Conservation (phyloP, 2,329 filamentous ascomycete genomes). For the Penicillium hordei region DNA sequence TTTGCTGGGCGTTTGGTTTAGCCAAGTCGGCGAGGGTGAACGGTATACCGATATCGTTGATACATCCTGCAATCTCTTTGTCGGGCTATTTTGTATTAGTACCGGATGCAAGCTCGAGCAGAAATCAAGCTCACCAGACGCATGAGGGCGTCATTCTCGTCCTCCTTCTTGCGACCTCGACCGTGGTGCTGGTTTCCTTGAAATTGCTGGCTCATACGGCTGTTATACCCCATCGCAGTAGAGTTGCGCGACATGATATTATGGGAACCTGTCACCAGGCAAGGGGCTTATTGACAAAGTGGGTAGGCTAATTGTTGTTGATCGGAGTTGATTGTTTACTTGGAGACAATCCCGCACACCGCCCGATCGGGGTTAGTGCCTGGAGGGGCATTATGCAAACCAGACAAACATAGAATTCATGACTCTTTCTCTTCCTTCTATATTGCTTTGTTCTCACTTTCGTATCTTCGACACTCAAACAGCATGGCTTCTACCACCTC, state of each 20-base stretch:
- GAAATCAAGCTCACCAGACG: slow-evolving; percentile 48
- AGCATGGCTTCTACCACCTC: slow-evolving; percentile 33
- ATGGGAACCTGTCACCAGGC: neutral
- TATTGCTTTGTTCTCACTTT: slow-evolving; percentile 7
- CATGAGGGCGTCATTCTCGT: slow-evolving; percentile 59
- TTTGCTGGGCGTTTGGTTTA: slow-evolving; percentile 90
- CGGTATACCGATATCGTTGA: slow-evolving; percentile 91
- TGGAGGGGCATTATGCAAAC: slow-evolving; percentile 39
- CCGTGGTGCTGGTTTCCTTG: slow-evolving; percentile 50
- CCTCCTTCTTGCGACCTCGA: slow-evolving; percentile 55
- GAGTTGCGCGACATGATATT: slow-evolving; percentile 7
- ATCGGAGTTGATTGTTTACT: slow-evolving; percentile 38
- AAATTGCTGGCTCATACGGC: slow-evolving; percentile 54
- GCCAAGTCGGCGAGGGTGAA: slow-evolving; percentile 84
- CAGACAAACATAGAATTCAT: slow-evolving; percentile 38
- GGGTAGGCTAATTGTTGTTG: slow-evolving; percentile 23
- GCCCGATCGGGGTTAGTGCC: slow-evolving; percentile 32
- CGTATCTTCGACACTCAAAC: slow-evolving; percentile 10
- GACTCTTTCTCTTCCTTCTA: slow-evolving; percentile 18
- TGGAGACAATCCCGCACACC: slow-evolving; percentile 23
- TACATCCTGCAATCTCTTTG: slow-evolving; percentile 89
- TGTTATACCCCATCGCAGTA: slow-evolving; percentile 50
- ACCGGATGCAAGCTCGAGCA: neutral
- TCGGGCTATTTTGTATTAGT: slow-evolving; percentile 51
- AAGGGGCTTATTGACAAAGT: slow-evolving; percentile 7